phyloP scores from a whole-genome alignment of 2,329 filamentous ascomycete species.

The Fusarium verrucosum region DNA sequence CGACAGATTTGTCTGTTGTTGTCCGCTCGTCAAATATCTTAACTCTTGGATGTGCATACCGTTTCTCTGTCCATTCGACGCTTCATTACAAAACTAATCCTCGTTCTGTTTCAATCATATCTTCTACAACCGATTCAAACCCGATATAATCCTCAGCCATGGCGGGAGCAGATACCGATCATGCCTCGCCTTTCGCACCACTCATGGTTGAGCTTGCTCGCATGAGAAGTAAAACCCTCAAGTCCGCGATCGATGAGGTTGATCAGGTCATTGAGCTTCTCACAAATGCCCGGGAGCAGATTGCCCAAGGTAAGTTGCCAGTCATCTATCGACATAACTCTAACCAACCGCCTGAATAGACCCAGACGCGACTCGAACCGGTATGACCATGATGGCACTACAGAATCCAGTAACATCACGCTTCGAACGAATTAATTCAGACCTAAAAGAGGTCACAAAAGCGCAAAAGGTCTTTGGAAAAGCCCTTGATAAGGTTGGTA shows the following conservation, averaged over 20 bases:
- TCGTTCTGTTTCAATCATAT: background rate
- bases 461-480: constrained; percentile 86
- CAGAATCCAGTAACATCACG: constrained; percentile 85
- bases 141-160: constrained; percentile 38
- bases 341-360: constrained; percentile 43
- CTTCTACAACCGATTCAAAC: background rate
- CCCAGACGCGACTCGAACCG: constrained; percentile 64
- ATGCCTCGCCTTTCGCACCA: constrained; percentile 58
- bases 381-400: constrained; percentile 80
- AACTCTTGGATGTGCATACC: background rate
- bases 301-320: constrained; percentile 68
- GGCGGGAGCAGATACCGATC: constrained; percentile 49
- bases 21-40: background rate
- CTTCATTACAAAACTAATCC: background rate
- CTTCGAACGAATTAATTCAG: constrained; percentile 81
- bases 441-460: constrained; percentile 84
- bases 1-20: constrained; percentile 20
- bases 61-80: background rate
- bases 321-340: background rate
- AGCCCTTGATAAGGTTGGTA: constrained; percentile 83
- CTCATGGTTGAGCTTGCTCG: constrained; percentile 79
- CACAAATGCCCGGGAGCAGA: constrained; percentile 74
- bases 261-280: constrained; percentile 85
- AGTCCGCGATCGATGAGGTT: constrained; percentile 78
- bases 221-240: constrained; percentile 74